Evolutionary conservation across 2,329 filamentous ascomycete genomes (phyloP).

Genomic region (Aspergillus spinulosporus): DNA sequence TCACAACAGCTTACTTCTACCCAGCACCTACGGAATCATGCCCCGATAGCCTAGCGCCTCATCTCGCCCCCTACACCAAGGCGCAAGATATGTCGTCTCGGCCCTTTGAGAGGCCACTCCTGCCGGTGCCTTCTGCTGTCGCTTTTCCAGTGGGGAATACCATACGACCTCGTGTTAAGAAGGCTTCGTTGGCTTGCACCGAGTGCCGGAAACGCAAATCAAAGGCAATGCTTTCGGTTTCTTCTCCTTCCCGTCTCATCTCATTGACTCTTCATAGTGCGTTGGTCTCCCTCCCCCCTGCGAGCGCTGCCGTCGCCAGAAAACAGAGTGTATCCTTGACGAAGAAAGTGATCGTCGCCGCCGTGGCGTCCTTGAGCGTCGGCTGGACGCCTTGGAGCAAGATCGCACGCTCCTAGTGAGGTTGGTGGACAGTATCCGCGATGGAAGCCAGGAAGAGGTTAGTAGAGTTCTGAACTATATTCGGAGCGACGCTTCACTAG

Average conservation of each 20-base stretch:
- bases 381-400: conserved; percentile 26
- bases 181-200: conserved; percentile 2
- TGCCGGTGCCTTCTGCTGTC: not conserved
- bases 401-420: conserved; percentile 24
- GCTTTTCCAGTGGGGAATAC: not conserved
- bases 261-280: conserved; percentile 29
- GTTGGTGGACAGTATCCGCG: conserved; percentile 25
- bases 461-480: conserved; percentile 25
- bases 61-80: not conserved
- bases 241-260: not conserved
- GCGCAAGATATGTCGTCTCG: not conserved
- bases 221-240: not conserved
- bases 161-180: conserved; percentile 1
- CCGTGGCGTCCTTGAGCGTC: conserved; percentile 26
- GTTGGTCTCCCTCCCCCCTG: conserved; percentile 25
- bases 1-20: not conserved
- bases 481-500: conserved; percentile 26
- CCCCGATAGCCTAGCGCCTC: not conserved
- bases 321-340: conserved; percentile 26
- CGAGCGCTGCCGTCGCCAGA: conserved; percentile 23
- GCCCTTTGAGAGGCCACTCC: not conserved
- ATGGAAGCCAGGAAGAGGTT: conserved; percentile 17
- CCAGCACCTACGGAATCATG: not conserved
- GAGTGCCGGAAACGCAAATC: conserved; percentile 3
- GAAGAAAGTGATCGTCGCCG: conserved; percentile 27